Evolutionary conservation across 164 flowering plant species (phyloP).

Genomic region (Litsea cubeba): DNA sequence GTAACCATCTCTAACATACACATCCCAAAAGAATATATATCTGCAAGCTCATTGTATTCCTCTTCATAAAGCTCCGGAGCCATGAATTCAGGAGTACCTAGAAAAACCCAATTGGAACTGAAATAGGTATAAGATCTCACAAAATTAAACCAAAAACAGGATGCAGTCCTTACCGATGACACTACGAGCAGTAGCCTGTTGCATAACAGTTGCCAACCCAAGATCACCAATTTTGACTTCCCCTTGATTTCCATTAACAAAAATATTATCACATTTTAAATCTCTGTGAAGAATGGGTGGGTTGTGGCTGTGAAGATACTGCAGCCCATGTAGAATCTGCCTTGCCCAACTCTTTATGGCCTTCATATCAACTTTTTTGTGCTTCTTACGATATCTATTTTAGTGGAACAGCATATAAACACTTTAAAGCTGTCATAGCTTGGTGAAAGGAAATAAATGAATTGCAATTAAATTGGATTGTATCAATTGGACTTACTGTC

Average conservation of each 20-base stretch:
- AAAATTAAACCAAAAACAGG: neutral
- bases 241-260: constrained; percentile 73
- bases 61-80: constrained; percentile 84
- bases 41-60: constrained; percentile 67
- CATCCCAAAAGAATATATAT: constrained; percentile 77
- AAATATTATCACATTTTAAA: constrained; percentile 70
- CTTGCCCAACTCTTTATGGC: constrained; percentile 83
- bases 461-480: neutral
- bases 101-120: neutral
- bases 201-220: constrained; percentile 67
- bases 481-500: constrained; percentile 48
- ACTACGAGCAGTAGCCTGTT: constrained; percentile 59
- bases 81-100: constrained; percentile 85
- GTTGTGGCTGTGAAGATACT: constrained; percentile 53
- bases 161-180: constrained; percentile 47
- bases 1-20: constrained; percentile 76
- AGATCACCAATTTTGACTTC: constrained; percentile 82
- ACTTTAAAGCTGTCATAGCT: neutral
- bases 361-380: constrained; percentile 57
- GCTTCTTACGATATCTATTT: constrained; percentile 63
- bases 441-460: neutral
- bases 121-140: neutral
- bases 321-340: constrained; percentile 60
- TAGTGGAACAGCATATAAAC: neutral
- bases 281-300: constrained; percentile 70